A percentile compares a stretch with the other conserved stretches of the same genome.
These are phyloP conservation scores for Penicillium ucsense DNA, from an alignment of 495 filamentous ascomycete species.

Conservation along the genomic window DNA sequence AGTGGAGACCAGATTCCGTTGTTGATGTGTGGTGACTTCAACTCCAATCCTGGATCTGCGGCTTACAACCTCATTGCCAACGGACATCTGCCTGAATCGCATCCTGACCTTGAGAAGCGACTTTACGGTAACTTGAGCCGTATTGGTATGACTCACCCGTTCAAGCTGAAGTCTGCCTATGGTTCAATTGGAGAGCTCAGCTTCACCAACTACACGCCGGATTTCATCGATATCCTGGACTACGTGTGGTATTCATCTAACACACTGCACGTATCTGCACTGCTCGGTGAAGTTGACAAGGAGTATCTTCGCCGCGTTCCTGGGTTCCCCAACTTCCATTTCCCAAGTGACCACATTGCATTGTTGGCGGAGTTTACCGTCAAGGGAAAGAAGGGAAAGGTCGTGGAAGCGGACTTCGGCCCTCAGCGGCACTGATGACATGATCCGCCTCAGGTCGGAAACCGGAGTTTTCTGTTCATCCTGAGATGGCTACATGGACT, in stretches of 20 bases:
- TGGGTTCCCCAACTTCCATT: slow-evolving; percentile 94
- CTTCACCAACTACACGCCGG: slow-evolving; percentile 94
- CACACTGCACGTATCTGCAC: slow-evolving; percentile 70
- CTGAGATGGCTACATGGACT: slow-evolving; percentile 35
- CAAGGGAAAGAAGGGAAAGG: slow-evolving; percentile 81
- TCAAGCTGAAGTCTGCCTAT: slow-evolving; percentile 86
- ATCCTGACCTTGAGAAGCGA: slow-evolving; percentile 63
- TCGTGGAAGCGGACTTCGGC: slow-evolving; percentile 54
- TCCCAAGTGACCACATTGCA: slow-evolving; percentile 93
- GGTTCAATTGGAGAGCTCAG: slow-evolving; percentile 63
- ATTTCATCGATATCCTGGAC: slow-evolving; percentile 83
- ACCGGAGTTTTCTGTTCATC: slow-evolving; percentile 33
- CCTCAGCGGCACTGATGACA: slow-evolving; percentile 41
- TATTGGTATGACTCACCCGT: slow-evolving; percentile 87
- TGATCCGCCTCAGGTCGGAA: neutral
- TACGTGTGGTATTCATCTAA: slow-evolving; percentile 97
- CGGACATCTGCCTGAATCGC: slow-evolving; percentile 60
- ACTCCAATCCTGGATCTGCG: slow-evolving; percentile 72
- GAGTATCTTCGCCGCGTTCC: slow-evolving; percentile 84
- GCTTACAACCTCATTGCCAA: slow-evolving; percentile 80
- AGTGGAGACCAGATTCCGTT: slow-evolving; percentile 80
- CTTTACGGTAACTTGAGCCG: slow-evolving; percentile 85
- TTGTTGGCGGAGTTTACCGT: slow-evolving; percentile 86
- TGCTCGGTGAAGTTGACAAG: slow-evolving; percentile 85
- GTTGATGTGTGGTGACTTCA: slow-evolving; percentile 90